Conservation (phyloP, 495 filamentous ascomycete genomes). For the Lophium mytilinum region DNA sequence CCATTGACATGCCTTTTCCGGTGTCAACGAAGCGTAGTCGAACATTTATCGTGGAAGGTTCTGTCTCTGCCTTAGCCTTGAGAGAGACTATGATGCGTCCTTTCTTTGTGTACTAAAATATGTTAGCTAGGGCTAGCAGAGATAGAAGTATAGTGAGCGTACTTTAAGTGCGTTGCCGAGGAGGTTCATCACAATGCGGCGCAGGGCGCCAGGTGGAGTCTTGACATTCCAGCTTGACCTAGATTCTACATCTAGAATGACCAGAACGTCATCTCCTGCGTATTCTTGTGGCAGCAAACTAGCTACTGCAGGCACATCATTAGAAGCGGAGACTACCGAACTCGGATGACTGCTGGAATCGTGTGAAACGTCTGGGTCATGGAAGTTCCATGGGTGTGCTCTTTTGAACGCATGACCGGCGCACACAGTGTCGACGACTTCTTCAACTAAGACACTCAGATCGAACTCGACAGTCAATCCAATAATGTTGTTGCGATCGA, state of each 20-base stretch:
- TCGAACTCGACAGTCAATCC: slow-evolving; percentile 15
- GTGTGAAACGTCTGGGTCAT: background rate
- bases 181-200: slow-evolving; percentile 25
- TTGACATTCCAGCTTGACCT: slow-evolving; percentile 11
- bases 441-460: slow-evolving; percentile 20
- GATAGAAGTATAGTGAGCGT: slow-evolving; percentile 6
- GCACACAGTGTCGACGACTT: slow-evolving; percentile 29
- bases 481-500: background rate
- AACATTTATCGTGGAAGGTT: background rate
- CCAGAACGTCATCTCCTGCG: background rate
- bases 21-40: slow-evolving; percentile 24
- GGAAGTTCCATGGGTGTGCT: background rate
- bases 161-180: background rate
- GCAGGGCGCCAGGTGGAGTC: slow-evolving; percentile 10
- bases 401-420: slow-evolving; percentile 16
- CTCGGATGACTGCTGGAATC: background rate
- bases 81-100: slow-evolving; percentile 27
- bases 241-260: slow-evolving; percentile 15
- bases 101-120: slow-evolving; percentile 29
- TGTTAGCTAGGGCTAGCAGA: slow-evolving; percentile 14
- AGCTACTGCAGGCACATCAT: background rate
- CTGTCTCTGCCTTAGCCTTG: background rate
- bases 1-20: slow-evolving; percentile 26
- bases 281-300: slow-evolving; percentile 2
- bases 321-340: background rate